Evolutionary conservation across 495 filamentous ascomycete species (phyloP).

Genomic region (Recurvomyces mirabilis): DNA sequence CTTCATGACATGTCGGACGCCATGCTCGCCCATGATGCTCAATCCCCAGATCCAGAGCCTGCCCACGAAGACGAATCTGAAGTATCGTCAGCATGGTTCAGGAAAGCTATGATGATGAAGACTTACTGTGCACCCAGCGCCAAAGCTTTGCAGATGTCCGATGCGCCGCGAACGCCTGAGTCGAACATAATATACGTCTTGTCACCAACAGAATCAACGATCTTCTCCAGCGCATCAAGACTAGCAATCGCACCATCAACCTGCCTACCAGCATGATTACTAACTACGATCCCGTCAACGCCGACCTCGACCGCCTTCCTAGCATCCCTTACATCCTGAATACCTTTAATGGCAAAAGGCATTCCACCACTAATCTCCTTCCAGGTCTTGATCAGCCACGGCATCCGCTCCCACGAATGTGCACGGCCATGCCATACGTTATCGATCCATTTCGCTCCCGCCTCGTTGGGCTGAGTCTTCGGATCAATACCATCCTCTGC

Average conservation of each 20-base stretch:
- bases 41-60: constrained; percentile 46
- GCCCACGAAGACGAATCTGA: constrained; percentile 38
- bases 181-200: constrained; percentile 51
- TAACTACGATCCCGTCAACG: constrained; percentile 48
- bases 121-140: constrained; percentile 50
- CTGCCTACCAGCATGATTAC: constrained; percentile 52
- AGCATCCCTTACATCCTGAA: constrained; percentile 45
- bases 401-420: constrained; percentile 46
- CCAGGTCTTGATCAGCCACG: constrained; percentile 36
- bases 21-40: constrained; percentile 46
- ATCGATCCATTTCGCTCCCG: constrained; percentile 51
- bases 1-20: constrained; percentile 55
- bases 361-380: constrained; percentile 37
- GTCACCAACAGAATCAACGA: constrained; percentile 46
- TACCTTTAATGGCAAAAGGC: constrained; percentile 49
- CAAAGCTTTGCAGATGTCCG: constrained; percentile 52
- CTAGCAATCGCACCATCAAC: constrained; percentile 52
- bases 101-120: not conserved
- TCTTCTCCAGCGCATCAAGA: constrained; percentile 52
- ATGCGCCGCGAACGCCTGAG: constrained; percentile 45
- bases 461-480: constrained; percentile 37
- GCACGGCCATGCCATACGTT: constrained; percentile 54
- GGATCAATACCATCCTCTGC: constrained; percentile 43
- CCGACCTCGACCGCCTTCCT: constrained; percentile 43
- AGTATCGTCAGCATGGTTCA: not conserved